Conservation (phyloP, 305 asterid genomes). For the Fraxinus sp. region DNA sequence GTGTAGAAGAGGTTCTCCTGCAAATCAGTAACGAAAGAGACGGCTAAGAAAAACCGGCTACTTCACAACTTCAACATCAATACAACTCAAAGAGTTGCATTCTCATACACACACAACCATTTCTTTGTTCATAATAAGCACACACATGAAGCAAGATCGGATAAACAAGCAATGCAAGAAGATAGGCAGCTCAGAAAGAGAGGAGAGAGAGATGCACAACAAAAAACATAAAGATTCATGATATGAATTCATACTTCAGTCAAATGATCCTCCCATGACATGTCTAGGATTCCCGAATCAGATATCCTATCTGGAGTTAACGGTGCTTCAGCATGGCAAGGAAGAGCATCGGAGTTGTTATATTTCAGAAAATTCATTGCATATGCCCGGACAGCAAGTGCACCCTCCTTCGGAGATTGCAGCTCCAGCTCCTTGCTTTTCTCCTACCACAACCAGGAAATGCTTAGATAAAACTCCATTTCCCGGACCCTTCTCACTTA, state of each 20-base stretch:
- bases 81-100: slow-evolving; percentile 17
- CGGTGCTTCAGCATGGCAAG: slow-evolving; percentile 53
- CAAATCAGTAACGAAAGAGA: slow-evolving; percentile 27
- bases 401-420: slow-evolving; percentile 37
- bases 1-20: slow-evolving; percentile 84
- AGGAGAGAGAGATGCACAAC: not conserved
- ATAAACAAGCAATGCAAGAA: slow-evolving; percentile 3
- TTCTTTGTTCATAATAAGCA: slow-evolving; percentile 10
- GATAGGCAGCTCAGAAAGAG: not conserved
- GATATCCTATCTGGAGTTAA: slow-evolving; percentile 60
- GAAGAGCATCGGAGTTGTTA: slow-evolving; percentile 36
- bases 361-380: slow-evolving; percentile 62
- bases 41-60: slow-evolving; percentile 19
- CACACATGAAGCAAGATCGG: slow-evolving; percentile 19
- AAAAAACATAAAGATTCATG: slow-evolving; percentile 22
- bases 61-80: slow-evolving; percentile 14
- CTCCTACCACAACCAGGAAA: slow-evolving; percentile 51
- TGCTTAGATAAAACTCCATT: slow-evolving; percentile 12
- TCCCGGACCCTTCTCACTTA: slow-evolving; percentile 11
- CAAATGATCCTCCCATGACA: slow-evolving; percentile 59
- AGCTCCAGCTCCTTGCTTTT: slow-evolving; percentile 40
- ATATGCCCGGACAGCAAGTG: slow-evolving; percentile 58
- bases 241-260: slow-evolving; percentile 54
- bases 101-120: slow-evolving; percentile 18
- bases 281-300: slow-evolving; percentile 51